Conservation (phyloP, 352 stramenopile genomes). For the Phytophthora chlamydospora region DNA sequence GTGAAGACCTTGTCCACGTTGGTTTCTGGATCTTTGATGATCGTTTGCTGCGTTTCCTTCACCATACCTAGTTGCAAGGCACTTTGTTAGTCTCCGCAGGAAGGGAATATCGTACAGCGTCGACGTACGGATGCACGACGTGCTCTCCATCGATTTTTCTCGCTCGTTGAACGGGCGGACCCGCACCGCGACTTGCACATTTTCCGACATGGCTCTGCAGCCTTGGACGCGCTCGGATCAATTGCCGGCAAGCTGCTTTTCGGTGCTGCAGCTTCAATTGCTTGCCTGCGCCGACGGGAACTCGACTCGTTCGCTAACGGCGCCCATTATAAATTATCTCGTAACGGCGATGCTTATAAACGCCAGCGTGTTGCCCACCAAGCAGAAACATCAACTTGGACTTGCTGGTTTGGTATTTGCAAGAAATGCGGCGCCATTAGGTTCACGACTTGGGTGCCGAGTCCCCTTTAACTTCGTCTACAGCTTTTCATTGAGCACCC, state of each 20-base stretch:
- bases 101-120: not conserved
- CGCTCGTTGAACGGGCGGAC: constrained; percentile 85
- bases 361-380: not conserved
- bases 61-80: constrained; percentile 61
- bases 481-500: constrained; percentile 1
- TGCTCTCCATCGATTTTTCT: constrained; percentile 76
- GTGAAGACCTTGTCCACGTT: constrained; percentile 81
- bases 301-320: not conserved
- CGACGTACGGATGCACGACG: constrained; percentile 67
- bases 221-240: not conserved
- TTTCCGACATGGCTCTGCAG: constrained; percentile 64
- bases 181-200: constrained; percentile 85
- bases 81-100: constrained; percentile 5
- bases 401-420: too few species aligned
- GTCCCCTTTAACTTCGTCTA: too few species aligned
- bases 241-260: not conserved
- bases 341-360: constrained; percentile 24
- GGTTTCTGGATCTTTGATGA: constrained; percentile 85
- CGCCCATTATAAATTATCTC: constrained; percentile 23
- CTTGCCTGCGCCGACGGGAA: not conserved
- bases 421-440: too few species aligned
- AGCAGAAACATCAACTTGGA: too few species aligned
- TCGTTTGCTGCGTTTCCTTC: constrained; percentile 80
- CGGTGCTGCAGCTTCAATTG: not conserved
- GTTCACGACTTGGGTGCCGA: too few species aligned